Percentiles rank a stretch among this genome's conserved stretches.
Evolutionary conservation across 2,329 filamentous ascomycete species (phyloP).

Genomic region (Penicillium sclerotigenum): DNA sequence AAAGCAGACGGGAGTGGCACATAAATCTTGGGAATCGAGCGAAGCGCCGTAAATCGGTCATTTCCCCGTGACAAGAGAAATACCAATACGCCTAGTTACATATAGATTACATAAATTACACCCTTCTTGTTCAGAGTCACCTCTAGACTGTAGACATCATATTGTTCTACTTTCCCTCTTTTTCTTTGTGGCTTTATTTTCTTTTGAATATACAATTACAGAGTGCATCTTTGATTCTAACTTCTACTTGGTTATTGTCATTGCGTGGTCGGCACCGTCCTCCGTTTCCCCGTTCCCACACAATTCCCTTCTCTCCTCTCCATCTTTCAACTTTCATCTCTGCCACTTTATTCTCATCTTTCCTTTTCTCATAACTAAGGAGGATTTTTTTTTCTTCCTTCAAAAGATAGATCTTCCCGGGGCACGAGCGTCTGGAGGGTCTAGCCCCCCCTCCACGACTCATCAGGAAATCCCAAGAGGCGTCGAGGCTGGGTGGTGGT

Average conservation of each 20-base stretch:
- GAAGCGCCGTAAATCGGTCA: slow-evolving; percentile 24
- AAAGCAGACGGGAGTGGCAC: slow-evolving; percentile 12
- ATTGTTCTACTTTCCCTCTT: slow-evolving; percentile 7
- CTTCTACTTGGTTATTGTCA: neutral
- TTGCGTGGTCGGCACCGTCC: slow-evolving; percentile 1
- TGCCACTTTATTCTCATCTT: neutral
- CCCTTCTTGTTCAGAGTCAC: neutral
- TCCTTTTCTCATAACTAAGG: neutral
- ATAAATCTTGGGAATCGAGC: slow-evolving; percentile 12
- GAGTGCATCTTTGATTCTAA: neutral
- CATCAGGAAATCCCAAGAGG: slow-evolving; percentile 2
- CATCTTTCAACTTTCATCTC: neutral
- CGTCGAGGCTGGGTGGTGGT: slow-evolving; percentile 12
- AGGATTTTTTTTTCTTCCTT: slow-evolving; percentile 2
- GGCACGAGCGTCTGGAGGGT: slow-evolving; percentile 35
- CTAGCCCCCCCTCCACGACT: slow-evolving; percentile 28
- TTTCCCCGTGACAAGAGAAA: neutral
- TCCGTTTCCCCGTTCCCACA: slow-evolving; percentile 1
- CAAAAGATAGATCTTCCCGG: slow-evolving; percentile 17
- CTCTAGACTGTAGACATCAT: neutral
- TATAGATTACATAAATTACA: slow-evolving; percentile 6
- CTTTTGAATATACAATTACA: neutral
- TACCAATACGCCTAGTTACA: slow-evolving; percentile 2
- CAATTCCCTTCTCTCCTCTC: slow-evolving; percentile 3
- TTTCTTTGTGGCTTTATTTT: neutral